Evolutionary conservation across 1,284 basidiomycete species (phyloP), one percentile per base, ranked within the genome.

Genomic region (Naganishia cerealis): DNA sequence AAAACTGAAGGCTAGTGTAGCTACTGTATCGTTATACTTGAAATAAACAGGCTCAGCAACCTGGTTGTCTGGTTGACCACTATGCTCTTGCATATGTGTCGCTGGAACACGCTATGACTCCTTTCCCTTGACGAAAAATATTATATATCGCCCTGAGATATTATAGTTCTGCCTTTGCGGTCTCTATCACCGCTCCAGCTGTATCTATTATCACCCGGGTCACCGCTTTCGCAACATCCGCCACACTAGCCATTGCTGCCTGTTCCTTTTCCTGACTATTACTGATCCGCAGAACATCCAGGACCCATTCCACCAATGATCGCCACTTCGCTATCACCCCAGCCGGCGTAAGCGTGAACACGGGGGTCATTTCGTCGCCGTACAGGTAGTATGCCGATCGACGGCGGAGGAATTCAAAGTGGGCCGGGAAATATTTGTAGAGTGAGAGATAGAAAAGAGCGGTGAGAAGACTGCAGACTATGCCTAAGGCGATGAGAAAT

Each of bases 371-470:
- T 71, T 81, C 80, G 69, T 81, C 79, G 5, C 77, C 81, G 61
- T 75, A 79, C 8, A 81, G 74, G 69, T 82, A 82, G 73, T 81
- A 82, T 39, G 77, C 73, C 71, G 77, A 78, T 42, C 81, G 75
- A 9, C 75, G 72, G 33, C 75, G 72, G 33, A 82, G 73, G 73
- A 81, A 81, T 29, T 71, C 69, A 57, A 79, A 57, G 71, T 82
- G 79, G 10, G 68, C 65, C 9, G 81, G 81, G 69, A 77, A 75
- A 73, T 80, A 81, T 67, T 73, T 78, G 70, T 77, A 73, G 42
- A 79, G 72, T 26, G 79, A 79, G 71, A 76, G 71, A 75, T 77
- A 79, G 74, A 82, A 78, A n/a, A 81, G 71, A 61, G 72, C 65
- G 43, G 75, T 75, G 66, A 78, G 71, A 56, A 76, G 70, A 66